A percentile compares a stretch with the other conserved stretches of the same genome.
These are phyloP conservation scores for Neonectria neomacrospora DNA, from an alignment of 2,329 filamentous ascomycete genomes.

Conservation along the genomic window DNA sequence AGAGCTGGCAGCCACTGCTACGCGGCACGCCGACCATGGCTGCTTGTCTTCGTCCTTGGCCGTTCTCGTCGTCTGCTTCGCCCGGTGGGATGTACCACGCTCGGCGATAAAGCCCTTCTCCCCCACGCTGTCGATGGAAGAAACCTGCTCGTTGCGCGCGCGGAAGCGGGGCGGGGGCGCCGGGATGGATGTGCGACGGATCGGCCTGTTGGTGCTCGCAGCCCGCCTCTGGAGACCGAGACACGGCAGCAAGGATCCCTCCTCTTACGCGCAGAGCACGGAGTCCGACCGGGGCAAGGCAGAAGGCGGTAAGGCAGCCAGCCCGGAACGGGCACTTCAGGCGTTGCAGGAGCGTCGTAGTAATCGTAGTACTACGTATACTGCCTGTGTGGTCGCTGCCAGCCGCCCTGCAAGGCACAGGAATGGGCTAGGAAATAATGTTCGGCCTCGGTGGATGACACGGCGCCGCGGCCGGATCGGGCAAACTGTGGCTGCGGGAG, in stretches of 20 bases:
- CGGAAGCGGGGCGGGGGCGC: conserved; percentile 21
- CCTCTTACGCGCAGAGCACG: not conserved
- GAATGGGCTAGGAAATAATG: conserved; percentile 12
- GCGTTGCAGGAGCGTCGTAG: conserved; percentile 11
- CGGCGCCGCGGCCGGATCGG: conserved; percentile 16
- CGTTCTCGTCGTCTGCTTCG: conserved; percentile 4
- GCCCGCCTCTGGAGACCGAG: conserved; percentile 8
- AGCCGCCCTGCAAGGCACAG: conserved; percentile 7
- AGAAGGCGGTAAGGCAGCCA: conserved; percentile 17
- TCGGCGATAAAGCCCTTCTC: conserved; percentile 35
- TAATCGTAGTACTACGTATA: not conserved
- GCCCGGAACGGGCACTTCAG: conserved; percentile 8
- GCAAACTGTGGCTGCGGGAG: conserved; percentile 20
- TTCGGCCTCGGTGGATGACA: not conserved
- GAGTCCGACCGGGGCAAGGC: not conserved
- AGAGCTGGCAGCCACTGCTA: conserved; percentile 53
- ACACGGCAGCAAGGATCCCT: conserved; percentile 11
- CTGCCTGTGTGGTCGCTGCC: not conserved
- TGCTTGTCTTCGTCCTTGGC: not conserved
- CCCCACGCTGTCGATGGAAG: conserved; percentile 19
- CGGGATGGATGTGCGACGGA: conserved; percentile 15
- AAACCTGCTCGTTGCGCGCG: conserved; percentile 12
- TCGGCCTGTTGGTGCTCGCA: conserved; percentile 14
- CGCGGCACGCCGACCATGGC: conserved; percentile 54
- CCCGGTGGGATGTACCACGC: conserved; percentile 33